Percentiles rank a stretch among this genome's conserved stretches.
Evolutionary conservation across 2,329 filamentous ascomycete species (phyloP).

Genomic region (Chalaropsis ovoidea): DNA sequence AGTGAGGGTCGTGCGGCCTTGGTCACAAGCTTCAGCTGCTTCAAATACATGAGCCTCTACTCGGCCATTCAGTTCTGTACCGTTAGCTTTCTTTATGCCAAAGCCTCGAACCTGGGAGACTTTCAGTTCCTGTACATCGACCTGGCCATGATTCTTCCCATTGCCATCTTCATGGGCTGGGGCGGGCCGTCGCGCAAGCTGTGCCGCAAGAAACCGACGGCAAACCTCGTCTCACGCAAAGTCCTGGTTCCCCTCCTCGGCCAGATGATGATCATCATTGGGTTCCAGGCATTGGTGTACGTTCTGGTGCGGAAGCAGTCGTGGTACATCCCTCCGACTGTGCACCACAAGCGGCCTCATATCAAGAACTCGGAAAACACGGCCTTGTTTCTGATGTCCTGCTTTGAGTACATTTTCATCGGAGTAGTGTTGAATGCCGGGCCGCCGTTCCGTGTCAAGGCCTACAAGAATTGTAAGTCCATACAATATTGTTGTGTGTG

Average conservation of each 20-base stretch:
- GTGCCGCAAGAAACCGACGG: conserved; percentile 76
- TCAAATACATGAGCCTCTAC: conserved; percentile 99
- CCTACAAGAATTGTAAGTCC: conserved; percentile 63
- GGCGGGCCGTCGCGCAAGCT: conserved; percentile 70
- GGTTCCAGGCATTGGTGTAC: conserved; percentile 66
- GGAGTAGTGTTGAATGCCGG: conserved; percentile 88
- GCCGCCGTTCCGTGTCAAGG: conserved; percentile 73
- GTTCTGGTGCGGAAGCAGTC: conserved; percentile 63
- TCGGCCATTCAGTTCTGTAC: conserved; percentile 98
- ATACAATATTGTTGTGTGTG: not conserved
- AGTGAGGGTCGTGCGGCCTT: conserved; percentile 79
- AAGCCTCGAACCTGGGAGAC: conserved; percentile 86
- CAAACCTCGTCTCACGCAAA: conserved; percentile 84
- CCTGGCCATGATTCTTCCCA: conserved; percentile 79
- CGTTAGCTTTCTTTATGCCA: conserved; percentile 91
- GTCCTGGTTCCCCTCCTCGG: conserved; percentile 81
- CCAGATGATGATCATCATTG: conserved; percentile 72
- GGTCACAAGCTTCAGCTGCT: conserved; percentile 98
- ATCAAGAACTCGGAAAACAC: conserved; percentile 91
- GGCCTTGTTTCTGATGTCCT: conserved; percentile 76
- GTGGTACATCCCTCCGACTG: conserved; percentile 70
- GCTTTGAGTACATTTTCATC: conserved; percentile 88
- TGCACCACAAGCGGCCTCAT: conserved; percentile 71
- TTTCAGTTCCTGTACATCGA: conserved; percentile 99
- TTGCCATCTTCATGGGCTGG: conserved; percentile 99